phyloP scores from a whole-genome alignment of 139 green algal species.

The Chlamydomonas sp. region DNA sequence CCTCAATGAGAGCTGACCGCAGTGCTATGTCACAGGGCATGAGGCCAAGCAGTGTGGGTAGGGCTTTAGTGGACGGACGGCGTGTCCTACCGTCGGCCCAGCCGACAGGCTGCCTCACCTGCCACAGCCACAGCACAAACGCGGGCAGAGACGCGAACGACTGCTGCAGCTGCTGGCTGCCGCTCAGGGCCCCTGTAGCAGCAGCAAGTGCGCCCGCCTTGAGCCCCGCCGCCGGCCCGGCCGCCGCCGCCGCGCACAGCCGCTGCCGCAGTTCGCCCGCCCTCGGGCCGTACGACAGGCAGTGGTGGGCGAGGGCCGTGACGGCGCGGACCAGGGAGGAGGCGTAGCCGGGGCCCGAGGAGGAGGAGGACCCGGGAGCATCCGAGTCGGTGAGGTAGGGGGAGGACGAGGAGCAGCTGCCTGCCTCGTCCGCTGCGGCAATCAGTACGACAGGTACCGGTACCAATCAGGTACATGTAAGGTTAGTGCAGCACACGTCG shows the following conservation, averaged over 20 bases:
- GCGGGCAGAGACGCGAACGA: background rate
- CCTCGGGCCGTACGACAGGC: constrained; percentile 16
- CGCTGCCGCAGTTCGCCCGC: background rate
- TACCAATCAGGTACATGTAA: too few species aligned
- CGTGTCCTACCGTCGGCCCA: background rate
- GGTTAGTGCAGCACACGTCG: too few species aligned
- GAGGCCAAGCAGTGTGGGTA: too few species aligned
- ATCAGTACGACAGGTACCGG: too few species aligned
- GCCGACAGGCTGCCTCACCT: background rate
- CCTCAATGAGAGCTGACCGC: too few species aligned
- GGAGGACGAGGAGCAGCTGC: background rate
- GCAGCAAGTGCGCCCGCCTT: background rate
- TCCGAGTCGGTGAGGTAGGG: background rate
- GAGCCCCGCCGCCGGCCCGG: background rate
- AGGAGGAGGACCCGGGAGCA: background rate
- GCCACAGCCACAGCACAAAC: constrained; percentile 32
- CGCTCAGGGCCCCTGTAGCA: too few species aligned
- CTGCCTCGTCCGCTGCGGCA: background rate
- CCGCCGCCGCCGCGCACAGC: too few species aligned
- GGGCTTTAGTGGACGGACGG: too few species aligned
- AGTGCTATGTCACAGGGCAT: too few species aligned
- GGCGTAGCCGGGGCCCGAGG: constrained; percentile 21
- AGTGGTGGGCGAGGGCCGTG: constrained; percentile 12
- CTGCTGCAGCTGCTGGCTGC: background rate
- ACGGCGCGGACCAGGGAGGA: constrained; percentile 3